Percentiles rank a stretch among this genome's conserved stretches.
These are phyloP conservation scores for Amanita pseudoporphyria DNA, from an alignment of 768 basidiomycete genomes.

Conservation along the genomic window DNA sequence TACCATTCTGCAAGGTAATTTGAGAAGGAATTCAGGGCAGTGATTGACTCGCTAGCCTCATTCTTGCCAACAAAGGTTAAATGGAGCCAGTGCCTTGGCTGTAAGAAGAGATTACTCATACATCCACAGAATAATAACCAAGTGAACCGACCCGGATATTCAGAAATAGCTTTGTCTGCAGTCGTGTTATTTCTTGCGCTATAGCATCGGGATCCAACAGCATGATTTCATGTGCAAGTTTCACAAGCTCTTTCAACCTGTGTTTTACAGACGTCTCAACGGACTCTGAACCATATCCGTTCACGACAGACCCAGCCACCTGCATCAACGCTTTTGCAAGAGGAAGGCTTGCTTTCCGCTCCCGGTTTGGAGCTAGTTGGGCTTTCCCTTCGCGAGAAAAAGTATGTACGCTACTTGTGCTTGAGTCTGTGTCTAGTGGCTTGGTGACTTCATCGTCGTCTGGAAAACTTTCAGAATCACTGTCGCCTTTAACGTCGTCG, in stretches of 20 bases:
- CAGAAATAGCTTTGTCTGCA: slow-evolving; percentile 61
- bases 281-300: slow-evolving; percentile 18
- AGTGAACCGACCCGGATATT: slow-evolving; percentile 52
- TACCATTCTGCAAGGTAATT: slow-evolving; percentile 84
- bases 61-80: slow-evolving; percentile 68
- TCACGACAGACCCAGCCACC: slow-evolving; percentile 18
- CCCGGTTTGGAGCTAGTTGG: slow-evolving; percentile 29
- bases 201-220: slow-evolving; percentile 53
- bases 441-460: slow-evolving; percentile 46
- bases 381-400: slow-evolving; percentile 16
- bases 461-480: slow-evolving; percentile 44
- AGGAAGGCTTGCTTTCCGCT: slow-evolving; percentile 65
- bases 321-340: slow-evolving; percentile 37
- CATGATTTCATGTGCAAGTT: slow-evolving; percentile 47
- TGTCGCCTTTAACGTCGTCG: slow-evolving; percentile 52
- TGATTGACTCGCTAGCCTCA: slow-evolving; percentile 53
- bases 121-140: slow-evolving; percentile 5
- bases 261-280: slow-evolving; percentile 41
- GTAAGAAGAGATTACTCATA: slow-evolving; percentile 7
- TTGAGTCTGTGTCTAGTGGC: slow-evolving; percentile 20
- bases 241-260: slow-evolving; percentile 53
- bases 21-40: slow-evolving; percentile 63
- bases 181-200: slow-evolving; percentile 78
- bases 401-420: slow-evolving; percentile 6
- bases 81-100: slow-evolving; percentile 86